These are phyloP conservation scores for Phytophthora palmivora DNA, from an alignment of 352 stramenopile species.

Conservation along the genomic window DNA sequence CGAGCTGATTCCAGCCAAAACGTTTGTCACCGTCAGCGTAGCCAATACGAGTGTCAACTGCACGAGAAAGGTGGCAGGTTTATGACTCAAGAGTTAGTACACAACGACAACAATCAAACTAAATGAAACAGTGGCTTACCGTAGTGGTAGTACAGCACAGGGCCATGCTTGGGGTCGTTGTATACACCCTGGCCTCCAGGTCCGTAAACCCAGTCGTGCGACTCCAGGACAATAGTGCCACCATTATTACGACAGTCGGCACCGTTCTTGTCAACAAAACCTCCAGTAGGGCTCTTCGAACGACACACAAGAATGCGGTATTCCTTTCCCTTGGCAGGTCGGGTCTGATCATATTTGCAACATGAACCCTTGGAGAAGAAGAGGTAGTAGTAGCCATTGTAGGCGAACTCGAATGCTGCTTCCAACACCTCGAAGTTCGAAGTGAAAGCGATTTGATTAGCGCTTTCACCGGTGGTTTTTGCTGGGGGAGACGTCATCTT, in stretches of 20 bases:
- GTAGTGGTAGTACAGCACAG: slow-evolving; percentile 66
- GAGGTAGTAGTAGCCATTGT: slow-evolving; percentile 53
- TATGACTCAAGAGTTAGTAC: slow-evolving; percentile 4
- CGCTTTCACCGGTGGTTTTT: slow-evolving; percentile 18
- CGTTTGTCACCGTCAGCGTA: slow-evolving; percentile 58
- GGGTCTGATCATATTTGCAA: slow-evolving; percentile 37
- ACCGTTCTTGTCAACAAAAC: slow-evolving; percentile 49
- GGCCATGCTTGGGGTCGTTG: slow-evolving; percentile 48
- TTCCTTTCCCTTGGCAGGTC: slow-evolving; percentile 50
- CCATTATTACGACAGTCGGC: slow-evolving; percentile 46
- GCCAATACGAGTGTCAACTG: slow-evolving; percentile 54
- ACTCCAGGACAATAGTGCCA: slow-evolving; percentile 53
- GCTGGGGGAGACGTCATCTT: slow-evolving; percentile 36
- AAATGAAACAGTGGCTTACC: slow-evolving; percentile 28
- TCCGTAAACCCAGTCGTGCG: slow-evolving; percentile 50
- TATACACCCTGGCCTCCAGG: slow-evolving; percentile 57
- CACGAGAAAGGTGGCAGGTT: background rate
- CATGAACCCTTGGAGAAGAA: slow-evolving; percentile 55
- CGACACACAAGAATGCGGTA: slow-evolving; percentile 57
- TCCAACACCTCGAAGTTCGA: slow-evolving; percentile 49
- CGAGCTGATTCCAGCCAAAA: slow-evolving; percentile 62
- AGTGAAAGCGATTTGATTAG: slow-evolving; percentile 40
- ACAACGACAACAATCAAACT: background rate
- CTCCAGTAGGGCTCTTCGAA: slow-evolving; percentile 40
- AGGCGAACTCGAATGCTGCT: slow-evolving; percentile 45